Evolutionary conservation across 2,329 filamentous ascomycete genomes (phyloP).

Genomic region (Cordyceps cicadae): DNA sequence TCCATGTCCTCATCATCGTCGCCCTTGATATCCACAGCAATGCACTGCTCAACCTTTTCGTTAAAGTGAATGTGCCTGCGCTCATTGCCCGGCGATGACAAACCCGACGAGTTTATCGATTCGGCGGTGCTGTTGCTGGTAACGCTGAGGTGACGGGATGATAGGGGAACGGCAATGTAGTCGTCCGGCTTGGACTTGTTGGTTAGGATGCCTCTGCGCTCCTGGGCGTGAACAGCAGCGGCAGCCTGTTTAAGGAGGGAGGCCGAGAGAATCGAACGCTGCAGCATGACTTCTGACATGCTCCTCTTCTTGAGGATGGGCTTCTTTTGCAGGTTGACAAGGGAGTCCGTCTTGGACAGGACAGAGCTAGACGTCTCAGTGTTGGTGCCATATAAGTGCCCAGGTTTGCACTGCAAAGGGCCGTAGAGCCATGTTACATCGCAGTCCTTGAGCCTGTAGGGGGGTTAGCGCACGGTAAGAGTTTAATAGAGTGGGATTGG

Average conservation of each 20-base stretch:
- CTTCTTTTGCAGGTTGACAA: constrained; percentile 62
- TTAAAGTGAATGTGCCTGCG: constrained; percentile 93
- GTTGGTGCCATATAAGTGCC: constrained; percentile 35
- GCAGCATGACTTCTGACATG: constrained; percentile 91
- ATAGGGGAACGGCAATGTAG: constrained; percentile 56
- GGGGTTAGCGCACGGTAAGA: constrained; percentile 22
- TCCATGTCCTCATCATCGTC: constrained; percentile 64
- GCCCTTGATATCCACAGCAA: constrained; percentile 81
- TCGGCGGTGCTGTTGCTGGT: constrained; percentile 54
- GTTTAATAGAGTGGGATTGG: neutral
- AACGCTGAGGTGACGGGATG: constrained; percentile 51
- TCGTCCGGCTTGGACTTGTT: constrained; percentile 57
- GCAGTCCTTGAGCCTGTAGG: constrained; percentile 79
- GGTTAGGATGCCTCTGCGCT: constrained; percentile 48
- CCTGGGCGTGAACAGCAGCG: constrained; percentile 75
- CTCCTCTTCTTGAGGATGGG: constrained; percentile 94
- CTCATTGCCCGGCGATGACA: constrained; percentile 53
- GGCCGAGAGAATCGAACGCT: constrained; percentile 77
- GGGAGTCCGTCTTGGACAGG: constrained; percentile 52
- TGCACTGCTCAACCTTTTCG: constrained; percentile 90
- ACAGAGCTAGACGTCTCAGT: constrained; percentile 11
- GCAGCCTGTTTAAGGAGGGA: constrained; percentile 85
- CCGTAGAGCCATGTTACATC: constrained; percentile 98
- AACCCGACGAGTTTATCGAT: constrained; percentile 63
- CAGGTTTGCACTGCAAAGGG: constrained; percentile 68